Conservation (phyloP, 352 stramenopile species). For the Globisporangium camurandrum region DNA sequence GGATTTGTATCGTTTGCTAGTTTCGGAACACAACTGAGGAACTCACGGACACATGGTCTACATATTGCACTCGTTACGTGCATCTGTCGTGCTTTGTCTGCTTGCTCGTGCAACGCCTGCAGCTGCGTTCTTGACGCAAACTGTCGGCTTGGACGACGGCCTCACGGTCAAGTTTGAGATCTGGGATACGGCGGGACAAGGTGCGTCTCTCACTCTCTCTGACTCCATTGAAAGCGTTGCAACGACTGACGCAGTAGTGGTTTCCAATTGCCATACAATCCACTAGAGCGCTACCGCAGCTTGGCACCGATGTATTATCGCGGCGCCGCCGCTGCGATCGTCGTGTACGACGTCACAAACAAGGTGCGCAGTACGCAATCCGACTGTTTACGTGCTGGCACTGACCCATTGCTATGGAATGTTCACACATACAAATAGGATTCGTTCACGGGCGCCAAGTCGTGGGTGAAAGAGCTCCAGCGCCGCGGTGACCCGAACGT, state of each 20-base stretch:
- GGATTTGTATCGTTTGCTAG: too few species aligned
- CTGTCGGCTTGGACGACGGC: conserved; percentile 95
- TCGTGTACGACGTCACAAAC: conserved; percentile 97
- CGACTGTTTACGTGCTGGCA: neutral
- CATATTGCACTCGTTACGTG: too few species aligned
- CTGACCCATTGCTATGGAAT: neutral
- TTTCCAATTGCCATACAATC: conserved; percentile 3
- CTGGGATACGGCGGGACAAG: conserved; percentile 97
- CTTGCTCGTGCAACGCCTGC: conserved; percentile 5
- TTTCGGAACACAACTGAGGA: too few species aligned
- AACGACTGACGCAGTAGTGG: conserved; percentile 6
- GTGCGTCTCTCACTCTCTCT: conserved; percentile 22
- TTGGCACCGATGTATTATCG: conserved; percentile 98
- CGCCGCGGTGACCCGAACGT: conserved; percentile 96
- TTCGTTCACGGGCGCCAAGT: conserved; percentile 97
- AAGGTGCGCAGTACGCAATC: conserved; percentile 45
- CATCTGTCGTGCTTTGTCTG: too few species aligned
- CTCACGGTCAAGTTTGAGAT: conserved; percentile 99
- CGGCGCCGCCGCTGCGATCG: conserved; percentile 92
- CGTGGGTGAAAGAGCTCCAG: conserved; percentile 99
- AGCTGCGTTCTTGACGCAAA: conserved; percentile 98
- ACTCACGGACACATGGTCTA: too few species aligned
- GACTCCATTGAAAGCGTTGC: too few species aligned
- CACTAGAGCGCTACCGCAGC: conserved; percentile 95
- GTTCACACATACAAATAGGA: conserved; percentile 60